Evolutionary conservation across 2,329 filamentous ascomycete species (phyloP), one percentile per base, ranked within the genome.

Genomic region (Neofusicoccum kwambonambiense): DNA sequence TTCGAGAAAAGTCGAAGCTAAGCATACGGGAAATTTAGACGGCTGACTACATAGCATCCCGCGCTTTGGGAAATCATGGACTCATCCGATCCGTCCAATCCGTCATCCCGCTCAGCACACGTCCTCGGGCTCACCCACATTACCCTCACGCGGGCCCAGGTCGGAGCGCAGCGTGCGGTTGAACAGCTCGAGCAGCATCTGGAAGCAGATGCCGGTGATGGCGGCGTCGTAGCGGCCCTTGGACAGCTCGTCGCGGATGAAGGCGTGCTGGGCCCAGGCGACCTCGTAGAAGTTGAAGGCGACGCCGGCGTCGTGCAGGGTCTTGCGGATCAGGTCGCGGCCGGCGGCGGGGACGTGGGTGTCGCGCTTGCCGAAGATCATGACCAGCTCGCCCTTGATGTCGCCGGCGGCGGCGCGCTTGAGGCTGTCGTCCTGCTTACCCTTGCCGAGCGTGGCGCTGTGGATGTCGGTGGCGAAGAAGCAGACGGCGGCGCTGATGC

Each of bases 401-500:
- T 90, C 87, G 6, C 78, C 75, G 15, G 91, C 84, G 52, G 11
- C 13, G 11, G 37, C 37, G 6, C 88, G 76, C 15, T 80, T 77
- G 51, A 91, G 74, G 68, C 82, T 86, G 71, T 90, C 85, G 73
- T 91, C 89, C 22, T 81, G 82, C 75, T 86, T 86, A 69, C 86
- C 80, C 66, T 86, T 84, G 27, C 92, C 94, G 0, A 98, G 85
- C 8, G 89, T 92, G 65, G 86, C 85, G 68, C 83, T 87, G 81
- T 97, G 94, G 61, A 97, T 88, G 79, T 97, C 94, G 12, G 93
- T 97, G 8, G 92, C 92, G 78, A 97, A 97, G 81, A 93, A 98
- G 76, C 92, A 89, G 35, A 96, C 90, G 42, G 88, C 88, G 35
- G 92, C 91, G 44, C 84, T 84, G 65, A 97, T 86, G 64, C 93